Evolutionary conservation across 2,329 filamentous ascomycete genomes (phyloP).

Genomic region (Pyricularia pennisetigena): DNA sequence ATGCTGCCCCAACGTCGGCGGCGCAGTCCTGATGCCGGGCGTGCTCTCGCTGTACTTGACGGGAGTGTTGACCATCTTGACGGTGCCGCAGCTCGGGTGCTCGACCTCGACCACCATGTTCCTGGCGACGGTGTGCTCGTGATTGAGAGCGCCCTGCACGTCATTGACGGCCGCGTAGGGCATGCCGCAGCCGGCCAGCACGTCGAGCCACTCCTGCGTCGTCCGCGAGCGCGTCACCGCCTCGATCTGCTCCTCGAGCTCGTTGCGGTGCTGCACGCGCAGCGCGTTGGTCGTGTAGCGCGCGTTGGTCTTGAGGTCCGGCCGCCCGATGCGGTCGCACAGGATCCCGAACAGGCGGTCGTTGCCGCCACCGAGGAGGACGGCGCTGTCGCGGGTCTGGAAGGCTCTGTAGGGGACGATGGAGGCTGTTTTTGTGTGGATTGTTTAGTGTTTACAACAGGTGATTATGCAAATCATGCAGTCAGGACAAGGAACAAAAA

Average conservation of each 20-base stretch:
- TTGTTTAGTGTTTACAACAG: background rate
- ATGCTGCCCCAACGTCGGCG: constrained; percentile 80
- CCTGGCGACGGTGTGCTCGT: constrained; percentile 75
- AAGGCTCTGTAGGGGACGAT: constrained; percentile 94
- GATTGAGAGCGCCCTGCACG: constrained; percentile 71
- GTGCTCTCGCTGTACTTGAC: constrained; percentile 85
- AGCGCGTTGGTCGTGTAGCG: constrained; percentile 52
- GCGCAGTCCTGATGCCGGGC: constrained; percentile 65
- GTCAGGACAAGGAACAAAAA: background rate
- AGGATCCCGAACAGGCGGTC: constrained; percentile 58
- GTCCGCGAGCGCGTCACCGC: constrained; percentile 63
- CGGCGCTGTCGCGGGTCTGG: constrained; percentile 59
- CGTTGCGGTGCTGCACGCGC: constrained; percentile 60
- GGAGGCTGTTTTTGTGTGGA: constrained; percentile 53
- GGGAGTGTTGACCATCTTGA: constrained; percentile 88
- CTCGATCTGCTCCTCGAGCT: constrained; percentile 74
- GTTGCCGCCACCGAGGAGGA: constrained; percentile 65
- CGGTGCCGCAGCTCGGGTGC: constrained; percentile 70
- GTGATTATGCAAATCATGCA: background rate
- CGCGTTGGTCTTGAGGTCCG: constrained; percentile 50
- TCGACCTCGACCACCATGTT: constrained; percentile 86
- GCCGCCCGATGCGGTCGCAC: constrained; percentile 46
- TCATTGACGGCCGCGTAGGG: constrained; percentile 92
- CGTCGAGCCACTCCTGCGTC: constrained; percentile 76
- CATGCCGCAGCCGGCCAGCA: constrained; percentile 86